Conservation (phyloP, 2,329 filamentous ascomycete species). For the Torrubiella hemipterigena region DNA sequence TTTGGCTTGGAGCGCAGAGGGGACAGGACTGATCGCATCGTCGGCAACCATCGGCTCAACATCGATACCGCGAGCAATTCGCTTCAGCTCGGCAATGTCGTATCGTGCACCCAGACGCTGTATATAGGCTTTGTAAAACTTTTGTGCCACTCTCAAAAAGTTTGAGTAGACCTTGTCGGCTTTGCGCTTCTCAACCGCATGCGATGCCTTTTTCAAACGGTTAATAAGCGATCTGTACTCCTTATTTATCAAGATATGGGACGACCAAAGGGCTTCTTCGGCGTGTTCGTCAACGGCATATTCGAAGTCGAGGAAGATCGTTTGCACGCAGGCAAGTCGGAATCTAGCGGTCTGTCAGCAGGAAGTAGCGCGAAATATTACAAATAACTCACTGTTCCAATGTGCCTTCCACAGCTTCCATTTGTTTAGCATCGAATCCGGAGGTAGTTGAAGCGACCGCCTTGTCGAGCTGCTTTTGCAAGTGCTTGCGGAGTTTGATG, state of each 20-base stretch:
- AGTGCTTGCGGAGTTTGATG: conserved; percentile 28
- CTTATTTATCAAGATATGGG: conserved; percentile 65
- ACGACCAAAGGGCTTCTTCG: conserved; percentile 65
- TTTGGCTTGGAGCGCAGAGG: conserved; percentile 38
- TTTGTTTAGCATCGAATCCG: conserved; percentile 26
- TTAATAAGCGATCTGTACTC: conserved; percentile 62
- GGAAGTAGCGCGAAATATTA: conserved; percentile 2
- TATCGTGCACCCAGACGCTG: conserved; percentile 58
- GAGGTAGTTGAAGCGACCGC: conserved; percentile 22
- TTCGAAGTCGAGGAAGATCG: conserved; percentile 61
- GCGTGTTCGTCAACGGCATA: conserved; percentile 50
- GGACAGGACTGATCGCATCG: conserved; percentile 30
- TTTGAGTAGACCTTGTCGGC: conserved; percentile 69
- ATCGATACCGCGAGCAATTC: conserved; percentile 28
- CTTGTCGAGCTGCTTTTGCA: conserved; percentile 30
- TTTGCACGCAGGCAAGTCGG: conserved; percentile 58
- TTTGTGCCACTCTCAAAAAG: conserved; percentile 79
- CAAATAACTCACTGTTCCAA: conserved; percentile 30
- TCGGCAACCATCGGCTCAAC: conserved; percentile 28
- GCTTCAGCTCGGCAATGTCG: conserved; percentile 37
- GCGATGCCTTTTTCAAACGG: conserved; percentile 37
- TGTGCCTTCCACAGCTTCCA: conserved; percentile 29
- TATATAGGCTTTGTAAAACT: conserved; percentile 80
- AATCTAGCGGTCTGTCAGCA: conserved; percentile 34
- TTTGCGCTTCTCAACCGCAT: conserved; percentile 58